Evolutionary conservation across 2,329 filamentous ascomycete genomes (phyloP).

Genomic region (Lecanicillium sp.): DNA sequence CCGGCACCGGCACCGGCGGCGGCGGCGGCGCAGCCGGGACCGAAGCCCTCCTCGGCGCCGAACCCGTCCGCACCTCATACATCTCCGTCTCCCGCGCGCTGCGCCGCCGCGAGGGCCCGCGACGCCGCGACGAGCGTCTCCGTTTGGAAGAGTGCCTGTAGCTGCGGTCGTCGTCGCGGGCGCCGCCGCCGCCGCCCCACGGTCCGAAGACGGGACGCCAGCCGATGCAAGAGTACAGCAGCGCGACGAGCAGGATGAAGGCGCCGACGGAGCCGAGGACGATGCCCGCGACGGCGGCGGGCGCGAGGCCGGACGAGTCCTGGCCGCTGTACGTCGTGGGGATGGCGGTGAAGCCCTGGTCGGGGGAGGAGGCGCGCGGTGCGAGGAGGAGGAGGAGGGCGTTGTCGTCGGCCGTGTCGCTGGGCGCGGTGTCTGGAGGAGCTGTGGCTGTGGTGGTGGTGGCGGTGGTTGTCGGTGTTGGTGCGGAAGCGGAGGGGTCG

Average conservation of each 20-base stretch:
- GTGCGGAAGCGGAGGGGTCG: background rate
- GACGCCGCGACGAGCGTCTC: constrained; percentile 11
- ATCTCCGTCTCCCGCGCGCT: constrained; percentile 22
- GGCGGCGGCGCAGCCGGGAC: constrained; percentile 18
- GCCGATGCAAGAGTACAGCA: constrained; percentile 45
- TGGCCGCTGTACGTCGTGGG: constrained; percentile 30
- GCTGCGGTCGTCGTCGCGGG: background rate
- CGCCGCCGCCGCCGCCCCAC: constrained; percentile 17
- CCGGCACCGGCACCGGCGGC: background rate
- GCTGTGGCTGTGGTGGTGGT: constrained; percentile 19
- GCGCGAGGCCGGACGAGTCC: constrained; percentile 34
- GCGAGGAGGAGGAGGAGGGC: background rate
- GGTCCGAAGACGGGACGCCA: constrained; percentile 31
- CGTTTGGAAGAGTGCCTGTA: constrained; percentile 13
- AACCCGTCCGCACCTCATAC: constrained; percentile 25
- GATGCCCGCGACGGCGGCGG: constrained; percentile 38
- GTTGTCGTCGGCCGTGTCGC: constrained; percentile 10
- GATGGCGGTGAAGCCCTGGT: constrained; percentile 24
- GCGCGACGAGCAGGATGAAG: constrained; percentile 47
- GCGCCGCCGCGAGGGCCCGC: constrained; percentile 12
- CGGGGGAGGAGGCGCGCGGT: constrained; percentile 2
- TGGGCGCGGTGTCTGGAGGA: too few relatives aligned
- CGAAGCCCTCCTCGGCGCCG: constrained; percentile 20
- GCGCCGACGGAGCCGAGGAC: constrained; percentile 41
- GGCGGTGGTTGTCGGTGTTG: background rate